These are phyloP conservation scores for Nakazawaea ambrosiae DNA, from an alignment of 805 yeast genomes.

Conservation along the genomic window DNA sequence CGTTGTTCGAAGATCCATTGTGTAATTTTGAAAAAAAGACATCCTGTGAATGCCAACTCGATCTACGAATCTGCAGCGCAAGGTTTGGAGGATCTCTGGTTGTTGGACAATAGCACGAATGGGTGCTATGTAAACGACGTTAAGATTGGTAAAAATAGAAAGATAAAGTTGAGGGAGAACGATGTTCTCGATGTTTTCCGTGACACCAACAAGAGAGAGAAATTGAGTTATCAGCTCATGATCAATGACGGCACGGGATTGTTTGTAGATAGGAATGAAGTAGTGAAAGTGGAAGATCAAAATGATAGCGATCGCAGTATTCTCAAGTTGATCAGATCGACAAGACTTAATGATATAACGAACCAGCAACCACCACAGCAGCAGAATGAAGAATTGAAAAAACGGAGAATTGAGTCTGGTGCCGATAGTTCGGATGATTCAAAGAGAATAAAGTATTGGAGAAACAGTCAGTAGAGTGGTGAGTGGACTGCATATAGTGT, in stretches of 20 bases:
- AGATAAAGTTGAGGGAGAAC: constrained; percentile 52
- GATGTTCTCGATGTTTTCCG: constrained; percentile 62
- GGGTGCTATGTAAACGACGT: constrained; percentile 64
- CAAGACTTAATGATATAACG: constrained; percentile 1
- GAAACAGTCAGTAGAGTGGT: not conserved
- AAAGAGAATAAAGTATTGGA: too few species aligned
- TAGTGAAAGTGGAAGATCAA: not conserved
- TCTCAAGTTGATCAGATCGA: constrained; percentile 2
- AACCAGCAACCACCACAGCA: not conserved
- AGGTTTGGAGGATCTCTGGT: constrained; percentile 70
- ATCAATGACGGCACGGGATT: constrained; percentile 60
- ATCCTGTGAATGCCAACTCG: constrained; percentile 44
- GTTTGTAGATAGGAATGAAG: constrained; percentile 27
- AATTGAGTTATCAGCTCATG: constrained; percentile 44
- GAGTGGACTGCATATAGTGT: too few species aligned
- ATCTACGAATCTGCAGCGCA: constrained; percentile 68
- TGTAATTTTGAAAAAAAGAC: constrained; percentile 53
- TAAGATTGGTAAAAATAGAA: constrained; percentile 54
- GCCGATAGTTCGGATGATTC: not conserved
- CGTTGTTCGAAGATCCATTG: constrained; percentile 85
- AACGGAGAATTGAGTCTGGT: too few species aligned
- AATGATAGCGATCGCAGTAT: constrained; percentile 8
- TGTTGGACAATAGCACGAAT: constrained; percentile 74
- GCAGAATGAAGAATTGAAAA: constrained; percentile 1
- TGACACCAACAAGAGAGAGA: constrained; percentile 47